phyloP scores from a whole-genome alignment of 83 land plant genomes.

The Picea abies region DNA sequence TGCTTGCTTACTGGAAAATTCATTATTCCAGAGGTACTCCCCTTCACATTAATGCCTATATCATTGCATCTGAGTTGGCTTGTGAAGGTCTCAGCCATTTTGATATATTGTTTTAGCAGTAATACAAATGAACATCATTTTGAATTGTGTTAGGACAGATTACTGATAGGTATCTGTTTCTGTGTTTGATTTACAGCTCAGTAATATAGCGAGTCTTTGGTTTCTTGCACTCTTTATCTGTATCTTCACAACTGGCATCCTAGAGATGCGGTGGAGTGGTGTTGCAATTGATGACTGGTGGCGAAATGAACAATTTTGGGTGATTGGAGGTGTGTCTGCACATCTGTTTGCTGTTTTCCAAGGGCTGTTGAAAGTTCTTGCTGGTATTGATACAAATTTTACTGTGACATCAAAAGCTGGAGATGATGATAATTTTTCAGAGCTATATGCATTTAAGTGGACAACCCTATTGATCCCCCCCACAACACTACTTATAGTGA shows the following conservation, averaged over 20 bases:
- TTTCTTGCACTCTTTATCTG: too few species aligned
- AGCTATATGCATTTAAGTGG: constrained; percentile 49
- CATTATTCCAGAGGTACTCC: constrained; percentile 51
- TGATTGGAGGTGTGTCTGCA: constrained; percentile 56
- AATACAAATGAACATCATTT: background rate
- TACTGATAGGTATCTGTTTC: background rate
- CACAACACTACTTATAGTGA: constrained; percentile 48
- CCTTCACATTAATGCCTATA: too few species aligned
- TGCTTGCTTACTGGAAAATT: constrained; percentile 50
- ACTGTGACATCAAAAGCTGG: constrained; percentile 55
- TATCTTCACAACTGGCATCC: too few species aligned
- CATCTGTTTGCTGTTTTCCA: constrained; percentile 60
- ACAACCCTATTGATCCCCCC: constrained; percentile 69
- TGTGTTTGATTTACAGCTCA: constrained; percentile 32
- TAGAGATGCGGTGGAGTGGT: too few species aligned
- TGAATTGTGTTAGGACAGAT: background rate
- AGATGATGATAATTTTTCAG: constrained; percentile 53
- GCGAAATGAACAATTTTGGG: constrained; percentile 28
- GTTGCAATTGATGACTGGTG: too few species aligned
- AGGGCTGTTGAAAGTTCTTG: constrained; percentile 59
- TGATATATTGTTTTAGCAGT: too few species aligned
- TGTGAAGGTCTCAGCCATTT: too few species aligned
- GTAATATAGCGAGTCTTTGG: constrained; percentile 21
- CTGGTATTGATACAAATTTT: constrained; percentile 52
- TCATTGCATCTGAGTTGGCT: too few species aligned